Evolutionary conservation across 768 basidiomycete genomes (phyloP).

Genomic region (Tremella mesenterica): DNA sequence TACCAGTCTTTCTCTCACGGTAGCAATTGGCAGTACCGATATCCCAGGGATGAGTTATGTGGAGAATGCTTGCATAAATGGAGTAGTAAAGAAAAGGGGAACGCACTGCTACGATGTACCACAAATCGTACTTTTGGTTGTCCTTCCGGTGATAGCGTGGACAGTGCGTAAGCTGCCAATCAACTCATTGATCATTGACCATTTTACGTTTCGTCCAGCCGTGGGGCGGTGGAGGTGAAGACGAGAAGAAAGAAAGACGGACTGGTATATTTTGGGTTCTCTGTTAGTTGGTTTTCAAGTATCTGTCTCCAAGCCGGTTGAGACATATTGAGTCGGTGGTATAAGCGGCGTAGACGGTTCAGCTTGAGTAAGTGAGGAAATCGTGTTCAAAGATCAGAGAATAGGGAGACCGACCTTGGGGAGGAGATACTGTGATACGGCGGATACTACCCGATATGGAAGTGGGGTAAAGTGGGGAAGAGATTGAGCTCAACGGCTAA

Average conservation of each 20-base stretch:
- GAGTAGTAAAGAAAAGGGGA: background rate
- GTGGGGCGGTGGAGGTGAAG: background rate
- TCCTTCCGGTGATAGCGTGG: slow-evolving; percentile 25
- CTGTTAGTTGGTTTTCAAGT: slow-evolving; percentile 5
- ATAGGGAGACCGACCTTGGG: too few relatives aligned
- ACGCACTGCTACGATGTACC: slow-evolving; percentile 38
- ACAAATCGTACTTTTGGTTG: slow-evolving; percentile 37
- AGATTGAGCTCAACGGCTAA: too few relatives aligned
- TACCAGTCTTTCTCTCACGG: too few relatives aligned
- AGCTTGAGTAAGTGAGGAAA: background rate
- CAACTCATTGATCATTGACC: background rate
- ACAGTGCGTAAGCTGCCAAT: slow-evolving; percentile 28
- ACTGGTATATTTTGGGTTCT: slow-evolving; percentile 29
- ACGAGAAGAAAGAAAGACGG: slow-evolving; percentile 4
- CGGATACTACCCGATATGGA: too few relatives aligned
- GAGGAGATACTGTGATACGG: too few relatives aligned
- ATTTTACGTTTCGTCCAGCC: background rate
- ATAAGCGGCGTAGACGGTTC: background rate
- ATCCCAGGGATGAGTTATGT: background rate
- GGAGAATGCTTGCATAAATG: background rate
- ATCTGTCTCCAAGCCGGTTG: background rate
- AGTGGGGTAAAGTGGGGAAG: too few relatives aligned
- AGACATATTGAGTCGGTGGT: background rate
- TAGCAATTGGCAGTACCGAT: too few relatives aligned
- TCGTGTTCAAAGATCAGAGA: too few relatives aligned